Conservation (phyloP, 2,329 filamentous ascomycete genomes). For the Huntiella bhutanensis region DNA sequence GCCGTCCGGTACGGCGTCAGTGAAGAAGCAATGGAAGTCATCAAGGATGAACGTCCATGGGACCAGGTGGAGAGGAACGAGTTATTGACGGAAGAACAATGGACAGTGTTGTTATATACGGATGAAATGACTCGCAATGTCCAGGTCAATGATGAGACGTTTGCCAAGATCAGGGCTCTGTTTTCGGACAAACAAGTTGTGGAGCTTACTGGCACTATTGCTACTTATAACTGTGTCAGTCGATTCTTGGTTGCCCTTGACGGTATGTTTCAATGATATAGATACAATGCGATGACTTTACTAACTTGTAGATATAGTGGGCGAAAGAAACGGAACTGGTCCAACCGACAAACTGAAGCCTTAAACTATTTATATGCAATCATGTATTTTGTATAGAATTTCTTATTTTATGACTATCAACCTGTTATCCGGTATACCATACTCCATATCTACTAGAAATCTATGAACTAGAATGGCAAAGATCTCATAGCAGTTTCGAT, state of each 20-base stretch:
- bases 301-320: slow-evolving; percentile 25
- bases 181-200: slow-evolving; percentile 59
- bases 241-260: slow-evolving; percentile 68
- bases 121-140: slow-evolving; percentile 72
- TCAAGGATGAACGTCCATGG: slow-evolving; percentile 20
- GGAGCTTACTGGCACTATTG: slow-evolving; percentile 60
- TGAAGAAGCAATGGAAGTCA: slow-evolving; percentile 27
- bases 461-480: neutral
- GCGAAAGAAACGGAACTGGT: slow-evolving; percentile 35
- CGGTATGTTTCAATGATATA: slow-evolving; percentile 27
- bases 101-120: slow-evolving; percentile 52
- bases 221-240: slow-evolving; percentile 71
- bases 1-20: slow-evolving; percentile 37
- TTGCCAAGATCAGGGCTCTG: slow-evolving; percentile 37
- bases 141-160: slow-evolving; percentile 48
- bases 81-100: slow-evolving; percentile 38
- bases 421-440: neutral
- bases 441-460: neutral
- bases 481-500: slow-evolving; percentile 35
- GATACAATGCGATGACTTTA: neutral
- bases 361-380: too few species aligned
- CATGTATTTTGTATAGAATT: neutral
- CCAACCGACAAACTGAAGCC: slow-evolving; percentile 21
- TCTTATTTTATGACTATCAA: neutral
- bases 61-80: slow-evolving; percentile 17